Evolutionary conservation across 139 green algal genomes (phyloP), one percentile per base, ranked within the genome.

Genomic region (Axilococcus clingmanii): DNA sequence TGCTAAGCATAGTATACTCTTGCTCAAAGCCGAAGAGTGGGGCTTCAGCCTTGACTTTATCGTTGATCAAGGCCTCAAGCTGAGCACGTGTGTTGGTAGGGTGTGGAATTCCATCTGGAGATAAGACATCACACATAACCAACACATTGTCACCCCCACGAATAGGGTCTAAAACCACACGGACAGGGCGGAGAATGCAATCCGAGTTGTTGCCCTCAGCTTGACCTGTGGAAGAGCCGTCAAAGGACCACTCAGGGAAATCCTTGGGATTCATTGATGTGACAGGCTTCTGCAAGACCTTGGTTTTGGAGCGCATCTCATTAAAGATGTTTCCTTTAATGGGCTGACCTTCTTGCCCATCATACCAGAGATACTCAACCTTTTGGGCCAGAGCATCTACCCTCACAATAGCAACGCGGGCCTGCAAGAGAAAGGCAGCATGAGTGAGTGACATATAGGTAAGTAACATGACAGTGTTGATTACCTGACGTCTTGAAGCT

Each of bases 241-340:
- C 74, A 36, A 73, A 80, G 8, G 74, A 88, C 89, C 89, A 97
- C 61, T 89, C 69, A 9, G 83, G 82, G 74, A 90, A 94, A 47
- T 77, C 68, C 12, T 57, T 55, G 40, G 75, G 64, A 52, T 89
- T 61, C 27, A 87, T 40, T 31, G 41, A 63, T 25, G 67, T 73
- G 28, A 90, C 42, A 16, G 78, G 66, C 58, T 73, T 74, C 46
- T 80, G 75, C 20, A 95, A 60, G n/a, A 17, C 22, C 12, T 38
- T 93, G 63, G 85, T 93, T 78, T 95, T 95, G 23, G 71, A 80
- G 48, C 83, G 74, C 81, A 95, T 88, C 76, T 95, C 85, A 55
- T 95, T 95, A 74, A 95, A 95, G 12, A 81, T 61, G 22, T 28
- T 34, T 38, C 54, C 62, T 53, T 71, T 71, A 4, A 23, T 17